Evolutionary conservation across 163 green algal genomes (phyloP).

Genomic region (Smithsoniella earleae): DNA sequence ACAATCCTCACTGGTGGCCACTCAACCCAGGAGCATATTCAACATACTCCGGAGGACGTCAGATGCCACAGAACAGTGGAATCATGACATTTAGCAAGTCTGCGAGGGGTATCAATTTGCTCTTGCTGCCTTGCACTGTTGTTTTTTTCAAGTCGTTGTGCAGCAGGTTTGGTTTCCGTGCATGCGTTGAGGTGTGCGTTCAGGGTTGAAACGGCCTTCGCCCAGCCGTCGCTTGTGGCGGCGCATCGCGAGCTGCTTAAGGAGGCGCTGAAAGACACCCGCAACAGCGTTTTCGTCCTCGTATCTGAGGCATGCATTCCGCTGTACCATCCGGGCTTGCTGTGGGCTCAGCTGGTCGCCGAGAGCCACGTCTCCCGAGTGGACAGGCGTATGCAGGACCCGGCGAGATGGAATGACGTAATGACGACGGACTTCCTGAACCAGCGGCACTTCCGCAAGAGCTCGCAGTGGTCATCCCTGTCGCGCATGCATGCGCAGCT

Average conservation of each 20-base stretch:
- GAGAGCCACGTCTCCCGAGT: conserved; percentile 37
- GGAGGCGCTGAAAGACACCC: conserved; percentile 44
- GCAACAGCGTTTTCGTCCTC: conserved; percentile 53
- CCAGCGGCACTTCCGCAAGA: conserved; percentile 49
- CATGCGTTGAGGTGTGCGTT: no score
- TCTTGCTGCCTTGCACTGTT: no score
- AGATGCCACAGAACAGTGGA: no score
- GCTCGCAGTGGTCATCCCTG: conserved; percentile 58
- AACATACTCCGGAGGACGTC: no score
- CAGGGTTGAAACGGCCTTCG: not conserved
- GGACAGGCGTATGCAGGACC: conserved; percentile 36
- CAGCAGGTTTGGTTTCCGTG: no score
- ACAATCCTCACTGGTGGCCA: no score
- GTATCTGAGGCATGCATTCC: conserved; percentile 49
- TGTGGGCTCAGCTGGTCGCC: conserved; percentile 40
- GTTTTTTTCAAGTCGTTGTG: no score
- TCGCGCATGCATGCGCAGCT: conserved; percentile 47
- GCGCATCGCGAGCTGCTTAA: conserved; percentile 46
- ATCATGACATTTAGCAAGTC: no score
- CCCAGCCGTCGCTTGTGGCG: conserved; percentile 31
- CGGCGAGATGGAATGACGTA: conserved; percentile 35
- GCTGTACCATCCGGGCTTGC: conserved; percentile 43
- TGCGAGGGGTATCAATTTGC: no score
- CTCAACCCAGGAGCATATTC: no score
- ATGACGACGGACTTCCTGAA: conserved; percentile 37